Percentiles rank a stretch among this genome's conserved stretches.
These are phyloP conservation scores for Candida vaughaniae DNA, from an alignment of 805 yeast species.

Conservation along the genomic window DNA sequence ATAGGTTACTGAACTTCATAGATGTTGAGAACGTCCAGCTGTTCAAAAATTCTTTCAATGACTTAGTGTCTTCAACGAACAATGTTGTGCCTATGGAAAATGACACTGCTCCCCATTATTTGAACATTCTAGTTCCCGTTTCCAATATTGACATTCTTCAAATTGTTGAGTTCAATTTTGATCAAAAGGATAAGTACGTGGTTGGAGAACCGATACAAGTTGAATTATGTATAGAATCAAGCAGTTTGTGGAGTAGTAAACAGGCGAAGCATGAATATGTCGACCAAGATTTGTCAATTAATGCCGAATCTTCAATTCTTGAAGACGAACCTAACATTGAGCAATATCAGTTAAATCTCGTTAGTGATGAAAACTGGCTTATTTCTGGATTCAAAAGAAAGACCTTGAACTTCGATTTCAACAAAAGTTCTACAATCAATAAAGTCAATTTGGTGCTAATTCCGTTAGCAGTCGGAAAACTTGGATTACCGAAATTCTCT, in stretches of 20 bases:
- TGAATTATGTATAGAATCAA: constrained; percentile 42
- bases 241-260: constrained; percentile 42
- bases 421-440: constrained; percentile 3
- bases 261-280: constrained; percentile 2
- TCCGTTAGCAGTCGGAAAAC: constrained; percentile 75
- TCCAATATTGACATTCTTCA: constrained; percentile 64
- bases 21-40: background rate
- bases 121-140: constrained; percentile 52
- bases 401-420: constrained; percentile 39
- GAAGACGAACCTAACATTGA: constrained; percentile 13
- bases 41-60: background rate
- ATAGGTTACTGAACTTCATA: constrained; percentile 1
- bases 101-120: background rate
- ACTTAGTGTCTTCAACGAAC: background rate
- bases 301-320: constrained; percentile 25
- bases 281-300: constrained; percentile 11
- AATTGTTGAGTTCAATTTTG: constrained; percentile 47
- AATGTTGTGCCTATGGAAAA: background rate
- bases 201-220: constrained; percentile 66
- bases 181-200: constrained; percentile 41
- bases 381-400: constrained; percentile 69
- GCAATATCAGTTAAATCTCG: constrained; percentile 46
- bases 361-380: constrained; percentile 72
- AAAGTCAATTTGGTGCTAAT: constrained; percentile 49
- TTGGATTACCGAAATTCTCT: constrained; percentile 63